Evolutionary conservation across 495 filamentous ascomycete genomes (phyloP).

Genomic region (Cercophora samala): DNA sequence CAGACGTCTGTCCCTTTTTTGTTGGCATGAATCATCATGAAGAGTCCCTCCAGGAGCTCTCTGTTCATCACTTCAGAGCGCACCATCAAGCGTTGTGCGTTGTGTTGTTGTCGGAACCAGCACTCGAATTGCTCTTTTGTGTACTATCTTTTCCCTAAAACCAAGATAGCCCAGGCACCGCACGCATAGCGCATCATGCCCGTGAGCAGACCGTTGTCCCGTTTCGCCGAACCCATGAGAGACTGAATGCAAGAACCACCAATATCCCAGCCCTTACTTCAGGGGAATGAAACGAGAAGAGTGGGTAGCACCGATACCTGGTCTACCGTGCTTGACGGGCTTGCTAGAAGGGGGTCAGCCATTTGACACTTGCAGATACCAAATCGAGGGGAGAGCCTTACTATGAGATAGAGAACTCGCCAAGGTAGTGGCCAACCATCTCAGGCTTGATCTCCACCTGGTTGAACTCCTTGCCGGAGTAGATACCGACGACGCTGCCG

Average conservation of each 20-base stretch:
- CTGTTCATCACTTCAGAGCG: not conserved
- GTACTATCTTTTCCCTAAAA: conserved; percentile 30
- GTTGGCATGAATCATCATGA: not conserved
- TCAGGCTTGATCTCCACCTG: conserved; percentile 99
- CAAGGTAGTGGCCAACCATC: conserved; percentile 99
- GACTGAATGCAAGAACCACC: conserved; percentile 43
- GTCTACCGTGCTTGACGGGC: conserved; percentile 99
- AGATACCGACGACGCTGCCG: conserved; percentile 94
- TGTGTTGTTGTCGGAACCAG: conserved; percentile 18
- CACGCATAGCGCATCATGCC: conserved; percentile 27
- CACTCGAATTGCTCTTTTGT: conserved; percentile 30
- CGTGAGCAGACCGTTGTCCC: conserved; percentile 38
- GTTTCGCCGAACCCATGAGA: conserved; percentile 42
- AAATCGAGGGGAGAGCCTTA: conserved; percentile 50
- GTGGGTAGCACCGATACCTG: conserved; percentile 99
- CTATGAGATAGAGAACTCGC: conserved; percentile 99
- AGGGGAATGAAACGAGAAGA: conserved; percentile 99
- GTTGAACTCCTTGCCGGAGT: conserved; percentile 99
- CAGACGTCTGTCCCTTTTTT: not conserved
- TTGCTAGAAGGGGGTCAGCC: conserved; percentile 63
- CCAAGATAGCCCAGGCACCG: conserved; percentile 34
- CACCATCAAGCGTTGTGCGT: not conserved
- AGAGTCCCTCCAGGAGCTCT: not conserved
- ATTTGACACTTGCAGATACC: conserved; percentile 13
- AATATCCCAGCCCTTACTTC: conserved; percentile 67